phyloP scores from a whole-genome alignment of 139 green algal genomes.

The Closterium sp. region DNA sequence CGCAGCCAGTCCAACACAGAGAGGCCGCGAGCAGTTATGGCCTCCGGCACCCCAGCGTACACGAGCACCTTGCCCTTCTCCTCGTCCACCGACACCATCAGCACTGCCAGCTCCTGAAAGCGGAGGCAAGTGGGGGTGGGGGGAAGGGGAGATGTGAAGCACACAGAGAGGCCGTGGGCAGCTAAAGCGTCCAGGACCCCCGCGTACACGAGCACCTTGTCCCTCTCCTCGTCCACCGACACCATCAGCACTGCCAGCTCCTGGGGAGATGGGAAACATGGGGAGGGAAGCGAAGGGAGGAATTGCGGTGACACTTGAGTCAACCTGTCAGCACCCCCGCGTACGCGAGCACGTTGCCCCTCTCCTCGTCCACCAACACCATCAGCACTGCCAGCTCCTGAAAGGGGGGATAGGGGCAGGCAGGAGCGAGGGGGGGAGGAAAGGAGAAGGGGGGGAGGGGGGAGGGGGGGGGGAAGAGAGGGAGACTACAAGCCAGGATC shows the following conservation, averaged over 20 bases:
- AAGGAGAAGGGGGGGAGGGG: not conserved
- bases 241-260: slow-evolving; percentile 69
- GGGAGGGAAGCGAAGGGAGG: too few relatives aligned
- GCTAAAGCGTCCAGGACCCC: slow-evolving; percentile 68
- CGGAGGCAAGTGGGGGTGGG: not conserved
- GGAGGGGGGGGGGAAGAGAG: too few relatives aligned
- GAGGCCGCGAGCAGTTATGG: slow-evolving; percentile 60
- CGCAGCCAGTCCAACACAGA: slow-evolving; percentile 77
- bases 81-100: slow-evolving; percentile 67
- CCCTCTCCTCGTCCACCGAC: slow-evolving; percentile 61
- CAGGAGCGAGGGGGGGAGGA: too few relatives aligned
- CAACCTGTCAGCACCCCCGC: slow-evolving; percentile 77
- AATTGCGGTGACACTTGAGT: too few relatives aligned
- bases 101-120: slow-evolving; percentile 57
- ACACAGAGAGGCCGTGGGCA: slow-evolving; percentile 56
- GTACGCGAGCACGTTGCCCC: slow-evolving; percentile 73
- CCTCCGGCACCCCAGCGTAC: slow-evolving; percentile 73
- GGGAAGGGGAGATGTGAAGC: too few relatives aligned
- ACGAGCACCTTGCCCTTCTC: slow-evolving; percentile 72
- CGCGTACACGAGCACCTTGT: slow-evolving; percentile 70
- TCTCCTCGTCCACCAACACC: slow-evolving; percentile 60
- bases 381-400: slow-evolving; percentile 66
- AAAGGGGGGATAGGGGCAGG: not conserved
- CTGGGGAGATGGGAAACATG: too few relatives aligned
- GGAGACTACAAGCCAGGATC: slow-evolving; percentile 70